A percentile compares a stretch with the other conserved stretches of the same genome.
These are phyloP conservation scores for Corymbia maculata DNA, from an alignment of 345 rosid species.

Conservation along the genomic window DNA sequence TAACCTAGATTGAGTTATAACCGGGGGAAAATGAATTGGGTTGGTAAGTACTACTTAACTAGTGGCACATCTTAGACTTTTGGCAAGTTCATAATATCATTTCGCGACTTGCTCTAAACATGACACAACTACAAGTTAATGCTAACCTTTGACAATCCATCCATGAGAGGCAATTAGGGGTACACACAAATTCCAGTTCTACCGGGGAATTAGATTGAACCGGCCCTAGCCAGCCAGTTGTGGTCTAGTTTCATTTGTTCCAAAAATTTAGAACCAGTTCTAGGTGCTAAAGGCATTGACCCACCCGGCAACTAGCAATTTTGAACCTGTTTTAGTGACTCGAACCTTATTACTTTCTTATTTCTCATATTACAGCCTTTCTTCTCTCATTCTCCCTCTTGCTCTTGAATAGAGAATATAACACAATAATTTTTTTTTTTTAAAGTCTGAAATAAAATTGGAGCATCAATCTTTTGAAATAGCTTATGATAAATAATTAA, in stretches of 20 bases:
- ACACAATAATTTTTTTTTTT: not conserved
- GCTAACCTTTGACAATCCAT: not conserved
- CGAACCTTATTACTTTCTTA: not conserved
- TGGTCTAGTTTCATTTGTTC: not conserved
- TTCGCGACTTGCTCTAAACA: not conserved
- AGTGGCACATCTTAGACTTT: not conserved
- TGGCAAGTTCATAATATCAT: not conserved
- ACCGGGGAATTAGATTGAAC: not conserved
- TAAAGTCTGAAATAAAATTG: not conserved
- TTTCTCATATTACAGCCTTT: not conserved
- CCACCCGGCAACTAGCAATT: rapidly evolving
- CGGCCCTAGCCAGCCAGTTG: rapidly evolving
- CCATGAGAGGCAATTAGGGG: not conserved
- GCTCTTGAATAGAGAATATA: not conserved
- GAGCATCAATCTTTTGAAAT: not conserved
- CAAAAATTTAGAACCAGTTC: not conserved
- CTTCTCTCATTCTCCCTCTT: not conserved
- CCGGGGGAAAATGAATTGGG: not conserved
- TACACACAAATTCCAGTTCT: not conserved
- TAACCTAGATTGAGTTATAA: not conserved
- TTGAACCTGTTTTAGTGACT: not conserved
- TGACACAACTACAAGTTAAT: not conserved
- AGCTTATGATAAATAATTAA: not conserved
- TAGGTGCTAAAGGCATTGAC: not conserved
- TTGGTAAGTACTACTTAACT: not conserved